Conservation (phyloP, 78 protist species). For the slime mould (Dictyostelium discoideum) region DNA sequence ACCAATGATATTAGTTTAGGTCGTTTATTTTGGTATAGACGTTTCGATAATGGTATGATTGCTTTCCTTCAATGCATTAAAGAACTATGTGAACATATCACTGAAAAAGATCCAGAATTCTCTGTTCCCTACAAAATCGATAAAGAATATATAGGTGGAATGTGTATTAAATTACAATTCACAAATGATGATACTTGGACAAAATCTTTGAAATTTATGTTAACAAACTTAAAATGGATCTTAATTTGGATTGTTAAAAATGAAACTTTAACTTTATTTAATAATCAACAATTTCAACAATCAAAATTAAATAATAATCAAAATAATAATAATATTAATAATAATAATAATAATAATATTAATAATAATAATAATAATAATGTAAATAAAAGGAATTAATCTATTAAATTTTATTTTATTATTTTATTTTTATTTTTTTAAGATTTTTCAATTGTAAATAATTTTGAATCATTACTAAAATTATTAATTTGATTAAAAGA, state of each 20-base stretch:
- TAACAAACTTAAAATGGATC: slow-evolving; percentile 90
- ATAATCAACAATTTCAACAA: neutral
- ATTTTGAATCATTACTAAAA: neutral
- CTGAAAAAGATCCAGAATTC: slow-evolving; percentile 41
- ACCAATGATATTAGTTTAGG: slow-evolving; percentile 61
- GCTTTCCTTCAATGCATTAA: slow-evolving; percentile 88
- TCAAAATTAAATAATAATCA: neutral
- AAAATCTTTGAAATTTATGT: slow-evolving; percentile 86
- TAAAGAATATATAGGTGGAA: slow-evolving; percentile 80
- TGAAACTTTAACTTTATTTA: slow-evolving; percentile 8
- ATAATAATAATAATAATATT: neutral
- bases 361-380: neutral
- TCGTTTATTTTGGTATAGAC: slow-evolving; percentile 78
- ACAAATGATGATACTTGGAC: slow-evolving; percentile 93
- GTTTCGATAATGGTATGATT: slow-evolving; percentile 92
- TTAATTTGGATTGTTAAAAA: slow-evolving; percentile 83
- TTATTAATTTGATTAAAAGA: neutral
- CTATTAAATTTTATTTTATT: neutral
- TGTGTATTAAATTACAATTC: slow-evolving; percentile 65
- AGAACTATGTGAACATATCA: slow-evolving; percentile 72
- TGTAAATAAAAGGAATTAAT: slow-evolving; percentile 19
- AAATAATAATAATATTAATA: neutral
- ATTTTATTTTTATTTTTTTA: neutral
- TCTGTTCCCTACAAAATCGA: slow-evolving; percentile 84
- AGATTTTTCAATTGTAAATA: neutral